Base-by-base conservation (phyloP, 23 red algal species). In the Gracilaria vermiculophylla region DNA sequence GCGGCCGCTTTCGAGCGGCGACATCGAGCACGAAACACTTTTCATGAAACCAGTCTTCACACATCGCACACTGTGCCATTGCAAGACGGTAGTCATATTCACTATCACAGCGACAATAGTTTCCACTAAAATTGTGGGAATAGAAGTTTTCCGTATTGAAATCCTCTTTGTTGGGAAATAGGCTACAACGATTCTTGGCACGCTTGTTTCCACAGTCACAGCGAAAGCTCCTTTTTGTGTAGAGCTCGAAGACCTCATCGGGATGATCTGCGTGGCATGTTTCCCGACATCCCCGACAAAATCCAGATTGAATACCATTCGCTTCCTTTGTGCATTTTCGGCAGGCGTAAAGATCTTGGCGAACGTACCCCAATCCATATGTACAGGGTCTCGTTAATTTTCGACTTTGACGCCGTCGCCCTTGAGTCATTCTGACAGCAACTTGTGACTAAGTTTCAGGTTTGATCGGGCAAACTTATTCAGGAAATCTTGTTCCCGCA, bases 11-110 rank as follows among this genome's bases (percentile, higher is more conserved):
- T 28, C 78, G 90, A 35, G 57, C 37, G 20, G 74, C 5, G 61
- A 24, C 69, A 51, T 93, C 75, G 21, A 60, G 47, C 10, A 27
- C 66, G 31, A 40, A 80, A 51, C 90, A 93, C 24, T 53, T 44
- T 23, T 85, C 90, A 69, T 93, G 90, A 45, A 84, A 93, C 90
- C 90, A 93, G 48, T 93, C 90, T 48, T 93, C 90, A 57, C 90
- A 93, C 80, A 93, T 84, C 12, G 78, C 77, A 33, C 90, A 93
- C 60, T 93, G 90, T 20, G 73, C 43, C 90, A 93, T 93, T 2
- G 78, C 90, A 13, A 62, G 48, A 7, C 54, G n/a, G 39, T 58
- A 66, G 17, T 84, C 79, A 66, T 93, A 93, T 5, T 31, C 37
- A 29, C 69, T 74, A 37, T 86, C 71, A 70, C 90, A 93, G 10